Evolutionary conservation across 352 stramenopile species (phyloP).

Genomic region (Elongisporangium senticosum): DNA sequence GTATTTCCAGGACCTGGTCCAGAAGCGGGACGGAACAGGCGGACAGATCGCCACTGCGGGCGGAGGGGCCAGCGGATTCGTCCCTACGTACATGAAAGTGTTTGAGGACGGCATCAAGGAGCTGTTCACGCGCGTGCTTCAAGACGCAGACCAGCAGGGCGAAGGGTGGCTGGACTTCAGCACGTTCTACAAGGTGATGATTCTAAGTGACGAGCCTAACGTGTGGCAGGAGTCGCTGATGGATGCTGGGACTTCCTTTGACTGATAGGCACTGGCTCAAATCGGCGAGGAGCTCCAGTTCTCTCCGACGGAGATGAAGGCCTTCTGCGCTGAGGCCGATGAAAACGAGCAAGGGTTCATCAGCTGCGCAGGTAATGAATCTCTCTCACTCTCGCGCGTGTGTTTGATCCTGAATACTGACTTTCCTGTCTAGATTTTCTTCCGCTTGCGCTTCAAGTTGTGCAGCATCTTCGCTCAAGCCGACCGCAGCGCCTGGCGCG

Average conservation of each 20-base stretch:
- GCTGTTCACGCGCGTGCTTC: conserved; percentile 33
- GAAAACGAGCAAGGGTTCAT: conserved; percentile 55
- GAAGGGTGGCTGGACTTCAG: conserved; percentile 32
- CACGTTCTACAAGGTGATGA: conserved; percentile 35
- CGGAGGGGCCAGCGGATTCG: background rate
- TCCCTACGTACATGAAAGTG: conserved; percentile 52
- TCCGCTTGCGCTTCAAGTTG: conserved; percentile 39
- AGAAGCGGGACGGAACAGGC: conserved; percentile 27
- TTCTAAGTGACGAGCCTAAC: background rate
- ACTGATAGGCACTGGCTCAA: conserved; percentile 21
- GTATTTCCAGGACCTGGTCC: conserved; percentile 63
- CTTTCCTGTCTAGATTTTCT: conserved; percentile 31
- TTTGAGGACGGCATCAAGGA: conserved; percentile 55
- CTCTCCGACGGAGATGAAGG: conserved; percentile 44
- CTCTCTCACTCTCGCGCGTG: background rate
- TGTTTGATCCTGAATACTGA: background rate
- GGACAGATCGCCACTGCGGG: conserved; percentile 1
- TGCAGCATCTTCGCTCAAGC: conserved; percentile 36
- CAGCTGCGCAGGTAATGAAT: conserved; percentile 26
- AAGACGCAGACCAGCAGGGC: conserved; percentile 33
- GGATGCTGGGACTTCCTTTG: background rate
- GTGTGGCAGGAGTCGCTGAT: background rate
- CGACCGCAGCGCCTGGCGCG: conserved; percentile 39
- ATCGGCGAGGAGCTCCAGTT: conserved; percentile 52
- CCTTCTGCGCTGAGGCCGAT: conserved; percentile 57